These are phyloP conservation scores for Fraxinus excelsior DNA, from an alignment of 257 asterid genomes.

Conservation along the genomic window DNA sequence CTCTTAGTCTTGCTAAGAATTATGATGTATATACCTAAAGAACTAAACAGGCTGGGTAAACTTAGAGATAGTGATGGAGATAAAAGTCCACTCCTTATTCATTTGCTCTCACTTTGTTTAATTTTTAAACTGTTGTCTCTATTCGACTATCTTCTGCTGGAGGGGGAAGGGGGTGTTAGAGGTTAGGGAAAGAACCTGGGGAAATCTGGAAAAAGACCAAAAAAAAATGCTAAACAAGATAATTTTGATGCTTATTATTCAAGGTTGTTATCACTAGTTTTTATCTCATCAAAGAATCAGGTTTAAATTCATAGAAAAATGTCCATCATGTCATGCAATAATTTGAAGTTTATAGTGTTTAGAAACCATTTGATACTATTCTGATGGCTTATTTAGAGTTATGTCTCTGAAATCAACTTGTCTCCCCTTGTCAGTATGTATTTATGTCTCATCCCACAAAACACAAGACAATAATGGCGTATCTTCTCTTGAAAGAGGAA, in stretches of 20 bases:
- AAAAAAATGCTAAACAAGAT: background rate
- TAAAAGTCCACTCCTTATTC: background rate
- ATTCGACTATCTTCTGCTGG: background rate
- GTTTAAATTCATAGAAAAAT: background rate
- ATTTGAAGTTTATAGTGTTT: background rate
- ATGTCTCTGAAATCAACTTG: background rate
- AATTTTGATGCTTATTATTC: background rate
- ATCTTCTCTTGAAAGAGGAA: background rate
- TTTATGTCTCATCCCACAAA: background rate
- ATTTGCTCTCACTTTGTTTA: background rate
- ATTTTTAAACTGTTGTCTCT: background rate
- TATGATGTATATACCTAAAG: background rate
- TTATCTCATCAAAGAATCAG: background rate
- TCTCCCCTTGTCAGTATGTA: background rate
- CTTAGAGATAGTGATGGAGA: background rate
- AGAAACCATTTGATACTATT: background rate
- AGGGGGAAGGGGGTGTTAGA: too few relatives aligned
- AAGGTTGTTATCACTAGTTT: background rate
- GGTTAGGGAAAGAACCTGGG: too few relatives aligned
- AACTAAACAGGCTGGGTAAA: background rate
- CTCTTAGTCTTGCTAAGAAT: background rate
- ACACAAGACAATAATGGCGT: background rate
- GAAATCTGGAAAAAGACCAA: too few relatives aligned
- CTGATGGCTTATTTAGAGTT: background rate
- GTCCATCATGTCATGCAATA: background rate